Base-by-base conservation (phyloP, 495 filamentous ascomycete genomes). In the Daldinia caldariorum region DNA sequence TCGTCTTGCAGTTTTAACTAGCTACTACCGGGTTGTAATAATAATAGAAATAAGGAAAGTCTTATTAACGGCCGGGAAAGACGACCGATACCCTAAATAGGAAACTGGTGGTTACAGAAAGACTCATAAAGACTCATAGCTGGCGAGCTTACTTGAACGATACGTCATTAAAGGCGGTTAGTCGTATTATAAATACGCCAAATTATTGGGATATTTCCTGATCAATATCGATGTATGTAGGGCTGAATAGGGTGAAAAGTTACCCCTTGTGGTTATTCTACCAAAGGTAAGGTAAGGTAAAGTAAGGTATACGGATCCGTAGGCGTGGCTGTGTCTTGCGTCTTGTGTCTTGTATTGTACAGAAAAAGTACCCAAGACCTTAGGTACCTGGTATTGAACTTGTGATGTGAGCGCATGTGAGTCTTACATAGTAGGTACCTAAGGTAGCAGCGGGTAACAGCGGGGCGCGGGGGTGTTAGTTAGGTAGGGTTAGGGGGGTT, bases 101-200 rank as follows among this genome's bases (percentile, higher is more conserved):
- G 38, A 47, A 13, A 47, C n/a, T n/a, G 4, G 31, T 57, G 56
- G 38, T 29, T 61, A 58, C 39, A 7, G n/a, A 31, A 32, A 59
- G 69, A 71, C 54, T 67, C 54, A 61, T 63, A 31, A 32, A 59
- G 69, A 71, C 54, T 67, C 54, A 61, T 63, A 51, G 34, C n/a
- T 12, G 47, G 22, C 49, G 22, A 43, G 45, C 54, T 64, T 56
- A 71, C 53, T 63, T 32, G 14, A 63, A 16, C 18, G 8, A 38
- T 59, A 60, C 26, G 49, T 53, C 49, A 53, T 53, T 32, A 53
- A 53, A 12, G 29, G 13, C 31, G 14, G 13, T 32, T 32, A 32
- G 8, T 13, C 12, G 61, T 61, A 70, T 70, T 64, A 70, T 39
- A 63, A 70, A 70, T 62, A 53, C 39, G 18, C 20, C 22, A 14